Evolutionary conservation across 768 basidiomycete species (phyloP).

Genomic region (Panaeolus papilionaceus): DNA sequence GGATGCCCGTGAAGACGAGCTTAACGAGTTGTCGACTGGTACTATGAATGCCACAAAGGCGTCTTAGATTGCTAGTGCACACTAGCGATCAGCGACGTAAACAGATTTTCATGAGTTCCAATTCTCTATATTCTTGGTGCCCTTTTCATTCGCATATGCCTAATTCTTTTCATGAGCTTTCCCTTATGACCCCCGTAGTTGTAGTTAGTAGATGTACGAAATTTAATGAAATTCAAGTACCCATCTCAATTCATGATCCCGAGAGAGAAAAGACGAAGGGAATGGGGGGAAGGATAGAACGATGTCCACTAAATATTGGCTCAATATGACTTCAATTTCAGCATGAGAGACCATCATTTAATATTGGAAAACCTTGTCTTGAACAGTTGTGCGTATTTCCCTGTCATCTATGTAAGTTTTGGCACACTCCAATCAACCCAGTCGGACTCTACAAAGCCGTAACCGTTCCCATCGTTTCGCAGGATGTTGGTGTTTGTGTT

Average conservation of each 20-base stretch:
- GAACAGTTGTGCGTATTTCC: too few species aligned
- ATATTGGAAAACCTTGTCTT: too few species aligned
- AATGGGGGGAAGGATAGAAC: too few species aligned
- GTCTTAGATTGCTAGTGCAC: too few species aligned
- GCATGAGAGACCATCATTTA: too few species aligned
- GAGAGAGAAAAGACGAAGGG: too few species aligned
- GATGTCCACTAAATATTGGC: too few species aligned
- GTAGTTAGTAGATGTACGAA: not conserved
- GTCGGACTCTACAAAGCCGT: constrained; percentile 39
- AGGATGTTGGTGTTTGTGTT: constrained; percentile 49
- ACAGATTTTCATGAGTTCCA: too few species aligned
- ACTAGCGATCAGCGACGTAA: too few species aligned
- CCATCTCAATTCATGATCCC: too few species aligned
- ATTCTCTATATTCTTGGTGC: not conserved
- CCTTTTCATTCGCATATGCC: not conserved
- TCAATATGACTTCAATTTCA: too few species aligned
- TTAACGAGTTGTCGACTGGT: constrained; percentile 54
- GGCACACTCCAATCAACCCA: constrained; percentile 57
- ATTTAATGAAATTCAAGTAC: not conserved
- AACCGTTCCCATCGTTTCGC: constrained; percentile 46
- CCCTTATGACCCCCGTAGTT: not conserved
- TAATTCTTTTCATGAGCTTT: not conserved
- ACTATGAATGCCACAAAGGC: not conserved
- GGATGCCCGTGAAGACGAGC: constrained; percentile 65
- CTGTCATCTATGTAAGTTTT: constrained; percentile 12